These are phyloP conservation scores for Tricholoma hemisulphureum DNA, from an alignment of 768 basidiomycete species.

Conservation along the genomic window DNA sequence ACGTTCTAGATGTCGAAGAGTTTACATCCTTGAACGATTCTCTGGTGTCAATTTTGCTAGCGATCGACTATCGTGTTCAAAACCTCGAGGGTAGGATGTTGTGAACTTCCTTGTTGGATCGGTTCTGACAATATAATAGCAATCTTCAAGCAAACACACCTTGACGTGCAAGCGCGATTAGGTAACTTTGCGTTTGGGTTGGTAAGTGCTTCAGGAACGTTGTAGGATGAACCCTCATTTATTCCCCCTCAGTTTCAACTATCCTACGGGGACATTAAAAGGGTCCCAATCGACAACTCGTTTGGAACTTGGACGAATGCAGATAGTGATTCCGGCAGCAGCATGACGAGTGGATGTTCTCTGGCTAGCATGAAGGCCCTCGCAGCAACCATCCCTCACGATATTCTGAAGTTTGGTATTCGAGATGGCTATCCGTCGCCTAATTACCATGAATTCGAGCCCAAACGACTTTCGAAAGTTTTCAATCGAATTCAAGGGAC, in stretches of 20 bases:
- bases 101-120: background rate
- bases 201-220: too few species aligned
- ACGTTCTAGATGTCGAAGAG: slow-evolving; percentile 34
- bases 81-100: slow-evolving; percentile 30
- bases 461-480: slow-evolving; percentile 13
- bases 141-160: slow-evolving; percentile 35
- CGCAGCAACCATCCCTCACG: slow-evolving; percentile 15
- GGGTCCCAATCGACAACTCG: slow-evolving; percentile 30
- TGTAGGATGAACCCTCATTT: too few species aligned
- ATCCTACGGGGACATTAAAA: slow-evolving; percentile 32
- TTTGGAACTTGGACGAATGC: slow-evolving; percentile 29
- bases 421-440: slow-evolving; percentile 32
- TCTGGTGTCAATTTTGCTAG: slow-evolving; percentile 27
- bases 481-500: slow-evolving; percentile 29
- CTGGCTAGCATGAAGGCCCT: slow-evolving; percentile 15
- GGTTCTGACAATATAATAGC: slow-evolving; percentile 16
- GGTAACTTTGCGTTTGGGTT: slow-evolving; percentile 40
- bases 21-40: slow-evolving; percentile 29
- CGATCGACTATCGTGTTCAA: slow-evolving; percentile 32
- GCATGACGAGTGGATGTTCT: slow-evolving; percentile 12
- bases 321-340: slow-evolving; percentile 14
- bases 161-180: slow-evolving; percentile 31
- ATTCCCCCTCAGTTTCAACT: slow-evolving; percentile 38
- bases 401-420: slow-evolving; percentile 32
- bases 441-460: slow-evolving; percentile 33